Base-by-base conservation (phyloP, 2,329 filamentous ascomycete species). In the Aspergillus pseudoviridinutans region DNA sequence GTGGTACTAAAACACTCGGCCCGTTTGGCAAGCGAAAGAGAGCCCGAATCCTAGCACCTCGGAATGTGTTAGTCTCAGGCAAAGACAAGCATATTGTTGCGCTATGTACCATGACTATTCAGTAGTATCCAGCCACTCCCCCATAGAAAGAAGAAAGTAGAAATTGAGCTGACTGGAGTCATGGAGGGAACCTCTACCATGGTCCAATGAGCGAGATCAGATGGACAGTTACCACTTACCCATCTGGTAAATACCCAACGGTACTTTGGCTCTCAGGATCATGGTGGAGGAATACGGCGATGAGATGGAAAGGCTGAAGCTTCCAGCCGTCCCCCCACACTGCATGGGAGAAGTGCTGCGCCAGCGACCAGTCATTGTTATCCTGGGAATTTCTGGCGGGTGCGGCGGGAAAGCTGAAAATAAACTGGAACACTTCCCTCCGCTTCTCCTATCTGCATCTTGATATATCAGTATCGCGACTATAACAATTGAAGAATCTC, bases 401-500 rank as follows among this genome's bases (percentile, higher is more conserved):
- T 61, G 61, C 52, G 51, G 62, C 62, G 62, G 61, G 54, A 51
- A 49, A 9, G 27, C 38, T 10, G 22, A 35, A 41, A 58, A 54
- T 47, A 44, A 54, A 51, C 32, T 9, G 35, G 27, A 22, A 17
- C 12, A 5, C 12, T 14, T 35, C 12, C 10, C 27, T 9, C 38
- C 25, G 20, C 51, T 32, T 44, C 44, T 35, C 28, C 22, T 38
- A n/a, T 42, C 42, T 49, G 29, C 17, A 24, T 41, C 25, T 25
- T 22, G 50, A 35, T 42, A 25, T 29, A 20, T 41, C 8, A 47
- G 32, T 28, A 25, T 27, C 12, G 10, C 14, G n/a, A 14, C 41
- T 20, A 49, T 17, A 14, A 14, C 14, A 38, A 35, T 35, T 35
- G 12, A 7, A 35, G 32, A 35, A 17, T 14, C 5, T 35, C 14